A percentile compares a stretch with the other conserved stretches of the same genome.
These are phyloP conservation scores for Venturia oleaginea DNA, from an alignment of 2,329 filamentous ascomycete genomes.

Conservation along the genomic window DNA sequence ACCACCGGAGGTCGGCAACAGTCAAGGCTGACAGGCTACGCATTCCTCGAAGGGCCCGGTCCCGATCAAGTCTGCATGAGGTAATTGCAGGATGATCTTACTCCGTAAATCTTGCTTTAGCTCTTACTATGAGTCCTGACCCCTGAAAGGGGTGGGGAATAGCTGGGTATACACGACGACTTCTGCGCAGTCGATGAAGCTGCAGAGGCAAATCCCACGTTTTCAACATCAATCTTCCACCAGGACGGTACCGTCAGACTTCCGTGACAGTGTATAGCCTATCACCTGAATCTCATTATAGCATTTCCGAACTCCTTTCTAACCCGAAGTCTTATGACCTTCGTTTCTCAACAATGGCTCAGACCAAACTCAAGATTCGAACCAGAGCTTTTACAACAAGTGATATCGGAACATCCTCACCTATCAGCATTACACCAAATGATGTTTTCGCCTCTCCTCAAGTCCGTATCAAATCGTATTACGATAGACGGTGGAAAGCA, in stretches of 20 bases:
- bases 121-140: neutral
- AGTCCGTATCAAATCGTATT: neutral
- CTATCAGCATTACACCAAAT: neutral
- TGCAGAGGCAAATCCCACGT: neutral
- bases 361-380: neutral
- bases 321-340: neutral
- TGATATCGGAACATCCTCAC: neutral
- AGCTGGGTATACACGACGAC: neutral
- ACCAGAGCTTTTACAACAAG: neutral
- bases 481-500: neutral
- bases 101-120: neutral
- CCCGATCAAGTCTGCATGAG: neutral
- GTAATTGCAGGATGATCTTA: neutral
- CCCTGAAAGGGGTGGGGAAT: neutral
- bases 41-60: neutral
- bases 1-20: neutral
- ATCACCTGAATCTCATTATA: neutral
- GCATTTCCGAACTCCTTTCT: neutral
- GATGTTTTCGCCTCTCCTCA: slow-evolving; percentile 1
- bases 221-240: neutral
- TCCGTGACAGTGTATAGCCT: neutral
- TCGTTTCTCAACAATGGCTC: neutral
- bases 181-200: neutral
- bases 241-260: neutral
- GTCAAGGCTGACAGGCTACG: neutral